A percentile compares a stretch with the other conserved stretches of the same genome.
Evolutionary conservation across 305 asterid genomes (phyloP).

Genomic region (Solanum aculeatissimum): DNA sequence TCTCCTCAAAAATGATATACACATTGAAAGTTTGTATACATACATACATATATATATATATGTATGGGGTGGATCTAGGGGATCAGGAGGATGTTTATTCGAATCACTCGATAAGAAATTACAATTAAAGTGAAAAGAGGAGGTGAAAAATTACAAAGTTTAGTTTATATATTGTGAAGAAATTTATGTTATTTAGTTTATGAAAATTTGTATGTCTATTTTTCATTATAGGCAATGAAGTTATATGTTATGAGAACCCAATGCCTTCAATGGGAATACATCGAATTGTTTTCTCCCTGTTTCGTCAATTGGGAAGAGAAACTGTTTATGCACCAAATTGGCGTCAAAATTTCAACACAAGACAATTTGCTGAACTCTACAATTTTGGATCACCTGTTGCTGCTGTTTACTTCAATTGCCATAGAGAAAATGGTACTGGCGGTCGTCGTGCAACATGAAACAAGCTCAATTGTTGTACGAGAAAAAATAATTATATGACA

Average conservation of each 20-base stretch:
- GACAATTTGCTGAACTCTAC: background rate
- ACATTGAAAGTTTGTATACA: no score
- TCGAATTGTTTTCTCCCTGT: background rate
- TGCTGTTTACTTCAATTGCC: background rate
- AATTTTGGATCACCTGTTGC: conserved; percentile 3
- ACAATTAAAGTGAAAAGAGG: no score
- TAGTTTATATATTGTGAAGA: no score
- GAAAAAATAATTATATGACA: background rate
- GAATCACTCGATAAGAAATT: no score
- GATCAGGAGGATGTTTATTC: no score
- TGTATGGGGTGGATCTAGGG: no score
- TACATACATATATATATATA: no score
- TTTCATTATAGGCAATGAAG: background rate
- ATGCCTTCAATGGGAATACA: conserved; percentile 4
- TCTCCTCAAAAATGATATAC: no score
- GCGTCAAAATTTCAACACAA: background rate
- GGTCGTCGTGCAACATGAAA: background rate
- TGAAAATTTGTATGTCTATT: no score
- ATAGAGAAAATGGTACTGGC: conserved; percentile 1
- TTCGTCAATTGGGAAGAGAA: background rate
- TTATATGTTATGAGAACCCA: background rate
- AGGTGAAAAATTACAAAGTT: no score
- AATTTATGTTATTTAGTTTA: no score
- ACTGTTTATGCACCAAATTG: background rate
- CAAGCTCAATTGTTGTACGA: background rate